phyloP scores from a whole-genome alignment of 2,329 filamentous ascomycete genomes.

The Fusarium graminum region DNA sequence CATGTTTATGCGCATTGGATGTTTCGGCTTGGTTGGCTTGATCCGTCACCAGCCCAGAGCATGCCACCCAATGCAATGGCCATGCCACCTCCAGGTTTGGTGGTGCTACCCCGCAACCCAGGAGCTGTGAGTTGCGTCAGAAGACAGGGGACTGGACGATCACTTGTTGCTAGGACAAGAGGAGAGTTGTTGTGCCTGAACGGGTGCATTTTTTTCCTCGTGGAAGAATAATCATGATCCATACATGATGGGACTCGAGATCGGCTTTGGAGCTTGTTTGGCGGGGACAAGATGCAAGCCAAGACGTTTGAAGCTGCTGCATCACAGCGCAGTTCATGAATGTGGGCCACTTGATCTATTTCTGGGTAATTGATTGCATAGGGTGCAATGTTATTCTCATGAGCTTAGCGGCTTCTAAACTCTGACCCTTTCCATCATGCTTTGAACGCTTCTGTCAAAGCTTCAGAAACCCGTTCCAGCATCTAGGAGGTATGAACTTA shows the following conservation, averaged over 20 bases:
- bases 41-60: conserved; percentile 15
- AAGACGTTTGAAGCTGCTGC: conserved; percentile 37
- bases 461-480: background rate
- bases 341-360: conserved; percentile 20
- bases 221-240: conserved; percentile 1
- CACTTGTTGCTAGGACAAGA: conserved; percentile 25
- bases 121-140: conserved; percentile 41
- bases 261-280: conserved; percentile 41
- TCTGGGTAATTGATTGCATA: conserved; percentile 14
- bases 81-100: conserved; percentile 28
- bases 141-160: conserved; percentile 44
- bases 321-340: conserved; percentile 18
- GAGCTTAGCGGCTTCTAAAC: conserved; percentile 17
- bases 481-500: too few species aligned
- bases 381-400: conserved; percentile 11
- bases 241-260: conserved; percentile 7
- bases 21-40: conserved; percentile 37
- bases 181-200: conserved; percentile 27
- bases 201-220: conserved; percentile 22
- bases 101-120: conserved; percentile 49
- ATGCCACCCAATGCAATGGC: conserved; percentile 8
- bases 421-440: conserved; percentile 8
- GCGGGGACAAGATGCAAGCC: conserved; percentile 47
- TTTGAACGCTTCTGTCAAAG: background rate
- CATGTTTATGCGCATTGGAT: conserved; percentile 46